A percentile compares a stretch with the other conserved stretches of the same genome.
Evolutionary conservation across 306 rosid species (phyloP).

Genomic region (Luffa acutangula): DNA sequence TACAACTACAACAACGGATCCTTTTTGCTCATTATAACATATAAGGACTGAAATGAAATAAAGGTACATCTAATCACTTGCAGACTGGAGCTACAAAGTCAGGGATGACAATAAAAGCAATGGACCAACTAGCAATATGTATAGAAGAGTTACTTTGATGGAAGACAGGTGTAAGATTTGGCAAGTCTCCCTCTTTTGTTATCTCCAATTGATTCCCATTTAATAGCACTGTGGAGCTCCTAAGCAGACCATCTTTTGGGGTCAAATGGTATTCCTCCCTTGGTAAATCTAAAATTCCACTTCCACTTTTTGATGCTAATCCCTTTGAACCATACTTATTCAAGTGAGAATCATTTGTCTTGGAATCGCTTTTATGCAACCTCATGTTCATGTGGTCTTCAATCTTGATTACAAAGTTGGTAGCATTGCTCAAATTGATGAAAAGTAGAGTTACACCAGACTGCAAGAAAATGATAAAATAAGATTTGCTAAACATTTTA

Average conservation of each 20-base stretch:
- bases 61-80: background rate
- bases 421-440: background rate
- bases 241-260: constrained; percentile 29
- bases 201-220: constrained; percentile 50
- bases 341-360: background rate
- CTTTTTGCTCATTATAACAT: too few species aligned
- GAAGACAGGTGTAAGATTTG: constrained; percentile 2
- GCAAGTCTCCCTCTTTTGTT: constrained; percentile 44
- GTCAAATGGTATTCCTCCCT: constrained; percentile 75
- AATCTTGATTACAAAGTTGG: constrained; percentile 25
- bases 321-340: too few species aligned
- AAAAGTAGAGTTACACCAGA: constrained; percentile 37
- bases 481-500: too few species aligned
- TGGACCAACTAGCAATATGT: background rate
- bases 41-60: too few species aligned
- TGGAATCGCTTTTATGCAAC: background rate
- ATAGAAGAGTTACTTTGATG: background rate
- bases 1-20: too few species aligned
- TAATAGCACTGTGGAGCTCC: constrained; percentile 48
- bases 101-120: background rate
- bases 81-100: background rate
- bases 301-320: too few species aligned
- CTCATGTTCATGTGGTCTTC: constrained; percentile 10
- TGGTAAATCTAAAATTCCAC: background rate
- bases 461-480: constrained; percentile 17